Evolutionary conservation across 1,284 basidiomycete species (phyloP), one percentile per base, ranked within the genome.

Genomic region (Ceratobasidium sp.): DNA sequence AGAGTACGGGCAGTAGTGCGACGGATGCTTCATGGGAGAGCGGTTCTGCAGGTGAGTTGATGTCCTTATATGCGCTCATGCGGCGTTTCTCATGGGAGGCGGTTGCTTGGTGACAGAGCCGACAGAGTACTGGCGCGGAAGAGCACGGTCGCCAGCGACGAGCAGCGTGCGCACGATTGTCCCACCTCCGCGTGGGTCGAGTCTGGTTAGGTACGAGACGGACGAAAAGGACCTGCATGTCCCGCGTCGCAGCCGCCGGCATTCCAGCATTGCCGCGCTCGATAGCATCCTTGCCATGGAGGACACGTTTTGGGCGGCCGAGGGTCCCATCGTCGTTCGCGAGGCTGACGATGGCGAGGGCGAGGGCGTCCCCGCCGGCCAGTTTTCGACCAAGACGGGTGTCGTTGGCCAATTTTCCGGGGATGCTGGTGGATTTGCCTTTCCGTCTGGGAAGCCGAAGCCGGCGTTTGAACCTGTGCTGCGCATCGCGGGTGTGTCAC

Each of bases 111-210:
- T 33, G 30, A 54, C 28, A 54, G 53, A 51, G 12, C 21, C 49
- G 49, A 28, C 49, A 23, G 36, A 59, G n/a, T 66, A 49, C 46
- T 42, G 40, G 61, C 40, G 40, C 28, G 25, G 51, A 30, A 51
- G 64, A 16, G 51, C 64, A 18, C 64, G 38, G 23, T 67, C 64
- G 38, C 64, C 64, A 5, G 64, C 64, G 51, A 56, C 64, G 14
- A 67, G 64, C 40, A 67, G 64, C 38, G 64, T 67, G 23, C 64
- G 64, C 9, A 67, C 64, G n/a, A 21, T 67, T 21, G 51, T 67
- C 18, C 64, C 64, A 6, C 64, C 64, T n/a, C 49, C 38, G 21
- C 51, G 51, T 51, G 40, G 46, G 8, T 67, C 64, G 33, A 56
- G 49, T 38, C 51, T 67, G 25, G 62, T 33, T 21, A 8, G 44